Percentiles rank a stretch among this genome's conserved stretches.
Evolutionary conservation across 1,284 basidiomycete species (phyloP).

Genomic region (Pulchroboletus neoregius): DNA sequence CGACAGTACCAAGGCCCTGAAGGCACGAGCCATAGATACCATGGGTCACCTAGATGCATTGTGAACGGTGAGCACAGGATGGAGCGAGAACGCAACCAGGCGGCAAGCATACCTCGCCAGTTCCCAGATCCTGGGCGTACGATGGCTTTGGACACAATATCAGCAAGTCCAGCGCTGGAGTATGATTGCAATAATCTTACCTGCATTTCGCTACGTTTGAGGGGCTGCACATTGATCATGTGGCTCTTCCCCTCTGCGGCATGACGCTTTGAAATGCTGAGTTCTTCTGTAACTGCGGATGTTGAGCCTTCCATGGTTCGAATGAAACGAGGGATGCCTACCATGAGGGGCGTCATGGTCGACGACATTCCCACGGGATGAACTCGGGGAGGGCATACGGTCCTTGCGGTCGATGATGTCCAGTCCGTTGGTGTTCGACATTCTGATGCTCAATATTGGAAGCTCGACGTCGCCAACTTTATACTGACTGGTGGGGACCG

Average conservation of each 20-base stretch:
- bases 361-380: slow-evolving; percentile 62
- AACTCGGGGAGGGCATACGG: slow-evolving; percentile 43
- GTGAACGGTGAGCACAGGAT: slow-evolving; percentile 6
- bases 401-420: slow-evolving; percentile 45
- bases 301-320: slow-evolving; percentile 10
- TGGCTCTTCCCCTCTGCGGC: slow-evolving; percentile 31
- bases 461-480: slow-evolving; percentile 11
- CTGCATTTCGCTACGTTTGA: slow-evolving; percentile 85
- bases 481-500: slow-evolving; percentile 11
- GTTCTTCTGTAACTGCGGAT: slow-evolving; percentile 54
- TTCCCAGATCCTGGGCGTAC: slow-evolving; percentile 85
- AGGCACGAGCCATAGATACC: slow-evolving; percentile 84
- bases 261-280: slow-evolving; percentile 33
- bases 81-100: background rate
- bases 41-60: slow-evolving; percentile 56
- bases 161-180: slow-evolving; percentile 1
- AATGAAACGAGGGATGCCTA: slow-evolving; percentile 32
- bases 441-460: slow-evolving; percentile 5
- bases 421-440: slow-evolving; percentile 34
- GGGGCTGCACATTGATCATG: slow-evolving; percentile 73
- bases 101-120: slow-evolving; percentile 43
- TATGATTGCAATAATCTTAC: slow-evolving; percentile 34
- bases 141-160: slow-evolving; percentile 54
- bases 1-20: slow-evolving; percentile 54
- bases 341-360: slow-evolving; percentile 71